Conservation (phyloP, 2,329 filamentous ascomycete species). For the Phialophora tarda region DNA sequence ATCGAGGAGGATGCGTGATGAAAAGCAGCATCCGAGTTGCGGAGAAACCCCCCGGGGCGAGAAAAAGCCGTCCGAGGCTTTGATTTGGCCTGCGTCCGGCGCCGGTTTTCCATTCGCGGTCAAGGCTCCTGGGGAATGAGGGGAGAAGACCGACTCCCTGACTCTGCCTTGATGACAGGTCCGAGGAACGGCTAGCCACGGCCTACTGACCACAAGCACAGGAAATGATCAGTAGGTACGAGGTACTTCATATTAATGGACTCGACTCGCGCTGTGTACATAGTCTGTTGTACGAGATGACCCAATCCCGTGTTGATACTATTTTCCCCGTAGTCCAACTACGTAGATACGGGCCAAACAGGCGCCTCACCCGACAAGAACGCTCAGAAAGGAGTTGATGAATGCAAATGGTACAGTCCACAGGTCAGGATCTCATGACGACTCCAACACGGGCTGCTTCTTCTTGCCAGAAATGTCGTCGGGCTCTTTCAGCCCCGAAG, state of each 20-base stretch:
- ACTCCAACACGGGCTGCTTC: conserved; percentile 7
- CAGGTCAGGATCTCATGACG: conserved; percentile 11
- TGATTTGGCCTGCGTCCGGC: not conserved
- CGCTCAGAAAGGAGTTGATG: no score
- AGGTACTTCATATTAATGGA: no score
- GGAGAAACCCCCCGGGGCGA: conserved; percentile 3
- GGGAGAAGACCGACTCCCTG: conserved; percentile 2
- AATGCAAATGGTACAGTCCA: not conserved
- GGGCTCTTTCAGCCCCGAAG: conserved; percentile 23
- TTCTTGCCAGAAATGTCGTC: conserved; percentile 20
- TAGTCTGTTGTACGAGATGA: not conserved
- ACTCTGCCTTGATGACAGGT: not conserved
- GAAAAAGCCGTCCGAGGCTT: conserved; percentile 9
- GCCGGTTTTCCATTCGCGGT: not conserved
- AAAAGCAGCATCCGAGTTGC: not conserved
- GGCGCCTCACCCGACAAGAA: no score
- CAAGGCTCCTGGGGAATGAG: not conserved
- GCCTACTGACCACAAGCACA: not conserved
- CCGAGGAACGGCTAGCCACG: not conserved
- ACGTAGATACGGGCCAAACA: not conserved
- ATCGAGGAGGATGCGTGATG: not conserved
- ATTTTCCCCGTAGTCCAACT: not conserved
- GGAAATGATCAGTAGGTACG: no score
- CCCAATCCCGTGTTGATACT: not conserved
- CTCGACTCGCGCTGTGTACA: no score